Evolutionary conservation across 306 rosid species (phyloP).

Genomic region (Cajanus cajan): DNA sequence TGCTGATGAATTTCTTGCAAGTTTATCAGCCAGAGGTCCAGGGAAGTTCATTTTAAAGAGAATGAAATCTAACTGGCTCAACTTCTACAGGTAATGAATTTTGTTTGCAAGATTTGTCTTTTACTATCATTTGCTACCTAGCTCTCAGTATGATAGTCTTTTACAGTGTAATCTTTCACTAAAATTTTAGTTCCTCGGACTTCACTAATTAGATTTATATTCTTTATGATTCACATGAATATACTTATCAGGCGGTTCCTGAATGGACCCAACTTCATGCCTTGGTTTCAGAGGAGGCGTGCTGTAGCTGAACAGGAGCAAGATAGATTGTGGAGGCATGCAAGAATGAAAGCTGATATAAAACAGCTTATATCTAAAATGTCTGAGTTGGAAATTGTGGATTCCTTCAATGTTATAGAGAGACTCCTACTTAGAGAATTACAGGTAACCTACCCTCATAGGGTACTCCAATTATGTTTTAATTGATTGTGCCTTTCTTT

Average conservation of each 20-base stretch:
- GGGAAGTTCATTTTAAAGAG: constrained; percentile 84
- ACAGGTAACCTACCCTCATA: constrained; percentile 45
- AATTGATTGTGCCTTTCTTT: neutral
- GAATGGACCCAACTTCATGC: constrained; percentile 75
- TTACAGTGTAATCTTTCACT: neutral
- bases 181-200: neutral
- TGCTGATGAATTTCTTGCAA: constrained; percentile 70
- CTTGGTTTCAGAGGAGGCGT: constrained; percentile 81
- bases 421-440: constrained; percentile 66
- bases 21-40: constrained; percentile 77
- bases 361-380: constrained; percentile 53
- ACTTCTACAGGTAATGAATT: constrained; percentile 62
- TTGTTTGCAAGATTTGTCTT: neutral
- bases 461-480: neutral
- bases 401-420: constrained; percentile 71
- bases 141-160: neutral
- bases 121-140: constrained; percentile 3
- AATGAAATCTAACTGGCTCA: constrained; percentile 82
- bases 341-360: constrained; percentile 71
- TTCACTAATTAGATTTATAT: neutral
- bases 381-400: constrained; percentile 76
- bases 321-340: constrained; percentile 73
- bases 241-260: constrained; percentile 66
- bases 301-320: constrained; percentile 83
- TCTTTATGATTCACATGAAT: constrained; percentile 18